phyloP scores from a whole-genome alignment of 2,329 filamentous ascomycete genomes.

The Aspergillus sp. region DNA sequence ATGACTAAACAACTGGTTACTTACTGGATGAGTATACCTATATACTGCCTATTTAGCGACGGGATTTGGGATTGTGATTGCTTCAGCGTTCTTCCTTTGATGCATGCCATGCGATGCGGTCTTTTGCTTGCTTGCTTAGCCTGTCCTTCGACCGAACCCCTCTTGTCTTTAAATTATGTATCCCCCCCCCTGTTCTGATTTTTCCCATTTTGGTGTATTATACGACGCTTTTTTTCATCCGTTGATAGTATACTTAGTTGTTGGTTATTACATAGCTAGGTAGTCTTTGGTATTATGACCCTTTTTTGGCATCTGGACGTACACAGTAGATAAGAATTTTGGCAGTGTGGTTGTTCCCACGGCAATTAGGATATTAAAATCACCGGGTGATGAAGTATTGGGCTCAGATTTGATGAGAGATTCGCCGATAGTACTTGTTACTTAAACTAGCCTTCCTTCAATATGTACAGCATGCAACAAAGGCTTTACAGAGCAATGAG shows the following conservation, averaged over 20 bases:
- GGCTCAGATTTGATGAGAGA: too few species aligned
- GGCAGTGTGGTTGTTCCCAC: too few species aligned
- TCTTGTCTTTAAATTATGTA: not conserved
- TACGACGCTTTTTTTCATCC: not conserved
- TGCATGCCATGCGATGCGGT: not conserved
- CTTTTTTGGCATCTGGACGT: too few species aligned
- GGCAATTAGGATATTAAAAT: too few species aligned
- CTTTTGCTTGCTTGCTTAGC: not conserved
- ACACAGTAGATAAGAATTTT: too few species aligned
- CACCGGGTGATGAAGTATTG: not conserved
- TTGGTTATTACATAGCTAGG: too few species aligned
- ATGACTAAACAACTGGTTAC: not conserved
- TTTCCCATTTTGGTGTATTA: slow-evolving; percentile 1
- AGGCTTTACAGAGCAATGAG: not conserved
- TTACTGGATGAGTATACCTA: not conserved
- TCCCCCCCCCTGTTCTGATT: not conserved
- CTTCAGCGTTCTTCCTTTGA: not conserved
- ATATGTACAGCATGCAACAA: not conserved
- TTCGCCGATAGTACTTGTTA: too few species aligned
- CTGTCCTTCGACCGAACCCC: not conserved
- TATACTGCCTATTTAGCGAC: not conserved
- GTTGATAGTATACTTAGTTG: not conserved
- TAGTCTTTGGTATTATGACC: too few species aligned
- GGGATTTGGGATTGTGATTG: not conserved
- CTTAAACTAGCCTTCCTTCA: too few species aligned